A percentile compares a stretch with the other conserved stretches of the same genome.
Conservation (phyloP, 148 eudicot genomes). For the Spergularia marina region DNA sequence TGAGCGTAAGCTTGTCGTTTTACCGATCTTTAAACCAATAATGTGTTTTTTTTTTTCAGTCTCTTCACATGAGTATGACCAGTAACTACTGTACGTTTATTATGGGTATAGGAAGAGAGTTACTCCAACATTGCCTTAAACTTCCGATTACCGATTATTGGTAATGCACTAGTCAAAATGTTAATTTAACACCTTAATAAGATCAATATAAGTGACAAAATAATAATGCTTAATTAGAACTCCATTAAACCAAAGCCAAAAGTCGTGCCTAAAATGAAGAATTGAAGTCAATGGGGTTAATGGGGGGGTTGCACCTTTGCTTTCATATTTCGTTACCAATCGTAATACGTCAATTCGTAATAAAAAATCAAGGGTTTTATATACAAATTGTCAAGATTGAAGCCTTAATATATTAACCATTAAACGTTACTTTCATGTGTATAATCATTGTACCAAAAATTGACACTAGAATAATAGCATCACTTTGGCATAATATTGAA, state of each 20-base stretch:
- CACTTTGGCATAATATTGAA: not conserved
- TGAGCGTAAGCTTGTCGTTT: no score
- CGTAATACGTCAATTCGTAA: constrained; percentile 9
- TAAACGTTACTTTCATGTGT: constrained; percentile 3
- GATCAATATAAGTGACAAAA: not conserved
- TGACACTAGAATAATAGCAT: not conserved
- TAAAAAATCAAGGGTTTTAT: not conserved
- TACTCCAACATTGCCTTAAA: no score
- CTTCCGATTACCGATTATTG: no score
- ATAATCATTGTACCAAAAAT: no score
- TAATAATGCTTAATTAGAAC: not conserved
- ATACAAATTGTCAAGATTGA: not conserved
- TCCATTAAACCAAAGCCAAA: not conserved
- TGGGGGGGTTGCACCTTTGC: constrained; percentile 15
- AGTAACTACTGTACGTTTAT: no score
- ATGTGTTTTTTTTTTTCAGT: no score
- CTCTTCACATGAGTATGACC: no score
- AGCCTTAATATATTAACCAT: not conserved
- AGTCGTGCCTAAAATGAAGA: constrained; percentile 16
- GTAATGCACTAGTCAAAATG: not conserved
- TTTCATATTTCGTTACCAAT: constrained; percentile 17
- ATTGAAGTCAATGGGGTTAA: constrained; percentile 1
- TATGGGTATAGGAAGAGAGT: no score
- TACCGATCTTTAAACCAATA: no score
- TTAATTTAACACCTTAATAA: not conserved